Evolutionary conservation across 2,329 filamentous ascomycete species (phyloP).

Genomic region (Ceratocystis smalleyi): DNA sequence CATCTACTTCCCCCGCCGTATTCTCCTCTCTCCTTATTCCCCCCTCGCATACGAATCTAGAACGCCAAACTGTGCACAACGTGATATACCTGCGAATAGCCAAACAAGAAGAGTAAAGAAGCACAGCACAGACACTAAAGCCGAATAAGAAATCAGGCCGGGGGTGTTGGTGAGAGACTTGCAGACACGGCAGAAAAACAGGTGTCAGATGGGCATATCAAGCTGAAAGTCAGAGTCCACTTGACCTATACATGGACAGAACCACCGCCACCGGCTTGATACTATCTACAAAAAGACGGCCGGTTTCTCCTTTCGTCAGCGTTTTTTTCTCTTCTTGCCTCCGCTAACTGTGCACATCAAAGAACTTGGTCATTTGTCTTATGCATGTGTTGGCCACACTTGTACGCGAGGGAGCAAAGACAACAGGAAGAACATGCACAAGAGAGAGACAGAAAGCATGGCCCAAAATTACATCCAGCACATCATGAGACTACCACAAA

Average conservation of each 20-base stretch:
- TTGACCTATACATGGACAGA: neutral
- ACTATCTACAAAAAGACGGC: neutral
- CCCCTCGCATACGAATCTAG: neutral
- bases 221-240: neutral
- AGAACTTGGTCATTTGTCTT: neutral
- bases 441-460: neutral
- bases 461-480: too few species aligned
- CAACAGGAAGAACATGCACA: neutral
- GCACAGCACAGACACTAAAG: neutral
- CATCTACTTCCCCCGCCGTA: neutral
- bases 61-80: too few species aligned
- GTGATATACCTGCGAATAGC: neutral
- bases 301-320: neutral
- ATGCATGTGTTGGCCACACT: conserved; percentile 3
- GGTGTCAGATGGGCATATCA: neutral
- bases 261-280: neutral
- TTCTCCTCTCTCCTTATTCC: neutral
- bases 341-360: neutral
- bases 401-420: neutral
- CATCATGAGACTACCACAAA: too few species aligned
- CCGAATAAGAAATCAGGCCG: neutral
- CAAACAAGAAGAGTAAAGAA: neutral
- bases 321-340: neutral
- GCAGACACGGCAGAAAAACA: neutral
- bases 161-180: neutral